Evolutionary conservation across 169 alveolate genomes (phyloP), one percentile per base, ranked within the genome.

Genomic region (Babesia bigemina): DNA sequence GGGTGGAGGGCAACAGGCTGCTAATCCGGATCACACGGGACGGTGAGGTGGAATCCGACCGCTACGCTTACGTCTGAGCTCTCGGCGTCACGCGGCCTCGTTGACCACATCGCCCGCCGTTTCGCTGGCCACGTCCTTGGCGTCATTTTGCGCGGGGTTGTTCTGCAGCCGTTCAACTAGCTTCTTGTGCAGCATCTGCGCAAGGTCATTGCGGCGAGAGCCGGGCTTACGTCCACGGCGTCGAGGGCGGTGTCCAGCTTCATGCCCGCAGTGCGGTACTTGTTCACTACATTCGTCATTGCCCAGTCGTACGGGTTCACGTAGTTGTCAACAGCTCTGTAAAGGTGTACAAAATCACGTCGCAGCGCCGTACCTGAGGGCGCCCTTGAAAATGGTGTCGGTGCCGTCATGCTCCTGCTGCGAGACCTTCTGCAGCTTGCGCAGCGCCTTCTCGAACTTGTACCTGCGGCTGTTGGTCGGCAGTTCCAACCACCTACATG

Each of bases 301-400:
- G 75, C 70, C 88, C 88, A 81, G 29, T 81, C 88, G 62, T 81
- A 81, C 13, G 88, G 88, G 53, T 81, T 81, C 26, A 39, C 11
- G 63, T 81, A 81, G 62, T 81, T 63, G 22, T 81, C 88, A 11
- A 81, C 88, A 19, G 88, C 88, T 11, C 88, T 81, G 70, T 39
- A 45, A 13, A 6, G 11, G 0, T n/a, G 17, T 14, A 28, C 10
- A 53, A 10, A 36, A 11, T 50, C 0, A 12, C n/a, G 7, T 16
- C 26, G 21, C 36, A 22, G 17, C 22, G 29, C 70, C 3, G 50
- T 26, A 81, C 88, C 70, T 60, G 19, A 81, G 56, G 3, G 69
- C 70, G 14, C 88, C 88, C 71, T 73, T 81, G 63, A 71, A 67
- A 4, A 81, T 79, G 11, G 49, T 17, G n/a, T 81, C 78, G 2